phyloP scores from a whole-genome alignment of 2,329 filamentous ascomycete species.

The Diplodia intermedia region DNA sequence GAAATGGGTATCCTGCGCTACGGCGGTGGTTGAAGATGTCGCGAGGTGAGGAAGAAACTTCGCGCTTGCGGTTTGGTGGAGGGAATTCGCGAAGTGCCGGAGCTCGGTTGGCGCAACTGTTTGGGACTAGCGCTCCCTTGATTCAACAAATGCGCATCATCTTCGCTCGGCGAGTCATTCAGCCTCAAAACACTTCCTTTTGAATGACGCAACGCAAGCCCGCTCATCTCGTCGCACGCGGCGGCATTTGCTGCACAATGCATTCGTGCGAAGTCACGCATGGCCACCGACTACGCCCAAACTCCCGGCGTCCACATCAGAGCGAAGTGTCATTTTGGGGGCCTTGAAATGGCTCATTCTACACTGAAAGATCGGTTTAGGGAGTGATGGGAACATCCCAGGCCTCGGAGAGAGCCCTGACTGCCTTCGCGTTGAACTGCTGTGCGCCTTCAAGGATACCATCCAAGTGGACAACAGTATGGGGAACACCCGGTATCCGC shows the following conservation, averaged over 20 bases:
- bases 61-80: background rate
- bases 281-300: background rate
- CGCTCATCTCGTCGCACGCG: background rate
- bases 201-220: no score
- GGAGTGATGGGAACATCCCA: conserved; percentile 9
- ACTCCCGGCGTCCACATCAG: background rate
- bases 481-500: conserved; percentile 45
- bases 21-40: conserved; percentile 21
- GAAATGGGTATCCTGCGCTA: conserved; percentile 88
- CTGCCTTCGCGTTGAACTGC: conserved; percentile 21
- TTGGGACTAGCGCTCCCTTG: background rate
- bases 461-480: conserved; percentile 36
- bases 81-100: conserved; percentile 31
- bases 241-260: background rate
- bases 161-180: background rate
- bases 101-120: conserved; percentile 17
- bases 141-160: background rate
- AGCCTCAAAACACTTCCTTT: background rate
- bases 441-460: conserved; percentile 17
- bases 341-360: background rate
- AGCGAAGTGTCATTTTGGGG: background rate
- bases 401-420: conserved; percentile 17
- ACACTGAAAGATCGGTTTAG: background rate
- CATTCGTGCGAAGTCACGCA: background rate
- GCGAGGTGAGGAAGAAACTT: conserved; percentile 17